Evolutionary conservation across 2,329 filamentous ascomycete genomes (phyloP).

Genomic region (Alternaria gansuensis): DNA sequence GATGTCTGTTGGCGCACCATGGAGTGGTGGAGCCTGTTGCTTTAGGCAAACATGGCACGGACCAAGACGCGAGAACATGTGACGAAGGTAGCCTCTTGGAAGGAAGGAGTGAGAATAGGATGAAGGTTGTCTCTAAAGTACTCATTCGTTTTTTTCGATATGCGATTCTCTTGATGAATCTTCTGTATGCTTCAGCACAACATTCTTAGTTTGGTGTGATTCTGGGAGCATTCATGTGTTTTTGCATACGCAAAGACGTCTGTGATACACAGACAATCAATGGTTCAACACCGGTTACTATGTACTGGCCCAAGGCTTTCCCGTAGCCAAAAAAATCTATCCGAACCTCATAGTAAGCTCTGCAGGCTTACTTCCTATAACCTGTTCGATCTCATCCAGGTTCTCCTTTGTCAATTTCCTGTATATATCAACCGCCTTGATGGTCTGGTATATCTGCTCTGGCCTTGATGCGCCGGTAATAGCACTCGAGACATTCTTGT

Average conservation of each 20-base stretch:
- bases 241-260: neutral
- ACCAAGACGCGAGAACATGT: conserved; percentile 14
- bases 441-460: conserved; percentile 49
- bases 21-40: conserved; percentile 13
- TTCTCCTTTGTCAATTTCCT: conserved; percentile 56
- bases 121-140: too few species aligned
- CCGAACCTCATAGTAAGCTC: conserved; percentile 39
- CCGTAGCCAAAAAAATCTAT: conserved; percentile 8
- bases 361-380: conserved; percentile 47
- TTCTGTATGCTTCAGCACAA: neutral
- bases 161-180: too few species aligned
- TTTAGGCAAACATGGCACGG: conserved; percentile 19
- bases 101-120: neutral
- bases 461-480: conserved; percentile 44
- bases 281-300: neutral
- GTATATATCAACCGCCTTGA: conserved; percentile 57
- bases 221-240: neutral
- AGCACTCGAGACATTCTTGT: conserved; percentile 41
- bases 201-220: neutral
- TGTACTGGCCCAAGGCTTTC: neutral
- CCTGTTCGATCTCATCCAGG: conserved; percentile 55
- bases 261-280: neutral
- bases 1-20: conserved; percentile 5
- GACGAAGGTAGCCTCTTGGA: conserved; percentile 2
- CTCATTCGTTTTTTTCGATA: neutral